Evolutionary conservation across 208 protist species (phyloP).

Genomic region (Trypanosomatidae sp.): DNA sequence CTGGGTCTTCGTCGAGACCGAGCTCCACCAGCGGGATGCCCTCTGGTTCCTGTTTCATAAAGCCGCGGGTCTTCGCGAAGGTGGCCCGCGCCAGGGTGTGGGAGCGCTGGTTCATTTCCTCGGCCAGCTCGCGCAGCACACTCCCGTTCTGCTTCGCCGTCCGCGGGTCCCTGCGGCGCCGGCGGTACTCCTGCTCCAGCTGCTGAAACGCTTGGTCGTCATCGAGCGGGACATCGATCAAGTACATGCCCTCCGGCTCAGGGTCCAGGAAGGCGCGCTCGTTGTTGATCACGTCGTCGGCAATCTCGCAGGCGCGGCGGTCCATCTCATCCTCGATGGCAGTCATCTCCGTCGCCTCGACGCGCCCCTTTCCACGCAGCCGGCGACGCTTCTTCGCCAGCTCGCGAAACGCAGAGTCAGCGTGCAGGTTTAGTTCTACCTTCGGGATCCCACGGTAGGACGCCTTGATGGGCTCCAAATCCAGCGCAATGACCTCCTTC

Average conservation of each 20-base stretch:
- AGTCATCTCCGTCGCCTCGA: constrained; percentile 50
- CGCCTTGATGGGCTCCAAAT: constrained; percentile 50
- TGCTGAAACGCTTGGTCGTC: constrained; percentile 63
- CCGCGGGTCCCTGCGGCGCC: constrained; percentile 52
- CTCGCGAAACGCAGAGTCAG: constrained; percentile 58
- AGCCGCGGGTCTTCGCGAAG: constrained; percentile 66
- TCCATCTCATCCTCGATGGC: constrained; percentile 82
- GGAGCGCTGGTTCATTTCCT: constrained; percentile 70
- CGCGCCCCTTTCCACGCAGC: constrained; percentile 27
- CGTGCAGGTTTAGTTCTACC: constrained; percentile 70
- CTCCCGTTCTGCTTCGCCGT: constrained; percentile 59
- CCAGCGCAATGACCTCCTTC: constrained; percentile 53
- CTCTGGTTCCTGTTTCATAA: constrained; percentile 74
- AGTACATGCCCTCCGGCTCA: constrained; percentile 82
- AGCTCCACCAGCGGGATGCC: constrained; percentile 71
- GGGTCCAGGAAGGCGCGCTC: constrained; percentile 78
- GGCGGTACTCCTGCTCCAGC: constrained; percentile 77
- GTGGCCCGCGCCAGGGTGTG: constrained; percentile 64
- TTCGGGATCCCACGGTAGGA: constrained; percentile 68
- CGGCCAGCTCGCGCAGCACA: constrained; percentile 61
- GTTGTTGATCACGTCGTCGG: constrained; percentile 68
- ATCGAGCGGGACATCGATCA: constrained; percentile 81
- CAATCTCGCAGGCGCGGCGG: constrained; percentile 68
- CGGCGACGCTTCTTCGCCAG: constrained; percentile 45
- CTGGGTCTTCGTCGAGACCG: constrained; percentile 70